Evolutionary conservation across 371 early-diverging fungal species (phyloP), one percentile per base, ranked within the genome.

Genomic region (Parasitella parasitica): DNA sequence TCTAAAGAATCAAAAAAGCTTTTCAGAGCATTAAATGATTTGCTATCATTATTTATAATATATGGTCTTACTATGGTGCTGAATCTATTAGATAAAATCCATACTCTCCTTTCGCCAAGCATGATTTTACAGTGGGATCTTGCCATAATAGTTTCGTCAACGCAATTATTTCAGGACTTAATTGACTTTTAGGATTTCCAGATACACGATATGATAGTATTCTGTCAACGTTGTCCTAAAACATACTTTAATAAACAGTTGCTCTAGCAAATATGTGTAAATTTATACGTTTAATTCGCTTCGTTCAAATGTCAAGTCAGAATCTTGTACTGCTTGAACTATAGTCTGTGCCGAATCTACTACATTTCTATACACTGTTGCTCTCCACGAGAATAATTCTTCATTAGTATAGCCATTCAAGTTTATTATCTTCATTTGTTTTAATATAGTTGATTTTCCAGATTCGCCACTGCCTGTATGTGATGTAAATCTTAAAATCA

Each of bases 351-450:
- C 84, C 60, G 88, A 91, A 56, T 92, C 89, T 24, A 94, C 75
- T 15, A 94, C 69, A 73, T 96, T 97, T 56, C 88, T 82, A 68
- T 89, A 89, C 39, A 97, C 87, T 2, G 88, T 88, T 49, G 87
- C 74, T 46, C 89, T 80, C 80, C 85, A 95, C 22, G 86, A 75
- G 59, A 80, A 80, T 7, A 93, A 80, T 66, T 97, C 97, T 34
- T 89, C 91, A 57, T 82, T 74, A 13, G 84, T 82, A 75, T 91
- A 98, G 4, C 96, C 97, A 50, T 86, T 85, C 64, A 91, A 90
- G 72, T 96, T 93, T 66, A 97, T 94, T 59, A 96, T 90, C 67
- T 93, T 93, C 94, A 95, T 94, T 74, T 95, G 95, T 58, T 95
- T 95, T 32, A 94, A 86, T 69, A 95, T 89, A 39, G 96, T 95